Evolutionary conservation across 139 green algal species (phyloP), one percentile per base, ranked within the genome.

Genomic region (Micractinium conductrix): DNA sequence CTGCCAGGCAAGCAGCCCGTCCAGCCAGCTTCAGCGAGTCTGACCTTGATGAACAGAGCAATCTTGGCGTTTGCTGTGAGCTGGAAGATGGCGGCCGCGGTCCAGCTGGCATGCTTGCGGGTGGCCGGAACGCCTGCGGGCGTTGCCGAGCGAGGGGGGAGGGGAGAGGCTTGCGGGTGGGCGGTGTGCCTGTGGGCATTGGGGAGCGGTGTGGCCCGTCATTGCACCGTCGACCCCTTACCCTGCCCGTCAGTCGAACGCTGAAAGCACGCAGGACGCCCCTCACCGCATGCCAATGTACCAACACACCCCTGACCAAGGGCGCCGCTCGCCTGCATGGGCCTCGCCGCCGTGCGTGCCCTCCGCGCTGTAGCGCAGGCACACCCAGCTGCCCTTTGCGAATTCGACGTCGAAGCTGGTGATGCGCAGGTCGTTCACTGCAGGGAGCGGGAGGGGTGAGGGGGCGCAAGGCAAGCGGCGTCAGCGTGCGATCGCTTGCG

Each of bases 311-410:
- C n/a, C n/a, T n/a, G n/a, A n/a, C n/a, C n/a, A n/a, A n/a, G n/a
- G n/a, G 55, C 33, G 40, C 8, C 65, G 17, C 65, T 72, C 33
- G 42, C 65, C 65, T 30, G 4, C 26, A 30, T 72, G 65, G 2
- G 65, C 30, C 65, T 42, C 65, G n/a, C 65, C 65, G 65, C 65
- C 16, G 65, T 72, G 65, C 30, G 30, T 72, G 65, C 65, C 65
- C 21, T 72, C 65, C 24, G 65, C 65, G n/a, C n/a, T 72, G 65
- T 72, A 72, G 30, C 65, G 65, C 65, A 72, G 65, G 65, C 65
- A 72, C 65, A 72, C 65, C 65, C 33, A 42, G 65, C 33, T 19
- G n/a, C 65, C 65, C 65, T 72, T 72, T 28, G 65, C 65, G 42
- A 72, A 72, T 30, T 72, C 17, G 65, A 72, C 65, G 14, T 72